Base-by-base conservation (phyloP, 805 yeast species). In the Schwanniomyces yamadae region DNA sequence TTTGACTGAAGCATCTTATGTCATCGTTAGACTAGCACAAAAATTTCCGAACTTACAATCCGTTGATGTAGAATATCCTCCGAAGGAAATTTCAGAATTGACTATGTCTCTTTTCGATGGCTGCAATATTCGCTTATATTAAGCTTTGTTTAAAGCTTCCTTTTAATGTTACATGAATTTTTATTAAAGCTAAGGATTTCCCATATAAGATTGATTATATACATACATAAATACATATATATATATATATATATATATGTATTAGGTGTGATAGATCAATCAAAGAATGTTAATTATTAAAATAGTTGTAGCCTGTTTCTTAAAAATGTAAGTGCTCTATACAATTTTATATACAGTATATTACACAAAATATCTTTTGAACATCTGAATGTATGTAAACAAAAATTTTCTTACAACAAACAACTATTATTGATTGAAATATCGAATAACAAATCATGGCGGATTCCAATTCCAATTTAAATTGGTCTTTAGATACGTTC, bases 401-500 rank as follows among this genome's bases (percentile, higher is more conserved):
- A 32, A 32, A 23, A 32, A 25, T 32, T 25, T 32, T 31, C 26
- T 14, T 22, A 16, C 20, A 13, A 11, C 18, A 19, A 8, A n/a
- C 3, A 18, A 6, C 15, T 12, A 11, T 12, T 19, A 7, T 18
- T 8, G 16, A 28, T 18, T n/a, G 4, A 28, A 28, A 28, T 27
- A 28, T 28, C 31, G 7, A 28, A 18, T 18, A 18, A 28, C 12
- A 28, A 23, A 28, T 23, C 23, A 33, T 28, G 32, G 26, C 30
- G 16, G 31, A 28, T 6, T 12, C 30, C 15, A 7, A 10, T 19
- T 11, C 30, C 17, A 36, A 36, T 11, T 39, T 49, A 28, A 50
- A 54, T 41, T 71, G 77, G 77, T 63, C 69, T 14, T 57, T 65
- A 5, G 60, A 59, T 37, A 59, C 57, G 4, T 73, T 75, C 46